These are phyloP conservation scores for Trichodelitschia bisporula DNA, from an alignment of 495 filamentous ascomycete genomes.

Conservation along the genomic window DNA sequence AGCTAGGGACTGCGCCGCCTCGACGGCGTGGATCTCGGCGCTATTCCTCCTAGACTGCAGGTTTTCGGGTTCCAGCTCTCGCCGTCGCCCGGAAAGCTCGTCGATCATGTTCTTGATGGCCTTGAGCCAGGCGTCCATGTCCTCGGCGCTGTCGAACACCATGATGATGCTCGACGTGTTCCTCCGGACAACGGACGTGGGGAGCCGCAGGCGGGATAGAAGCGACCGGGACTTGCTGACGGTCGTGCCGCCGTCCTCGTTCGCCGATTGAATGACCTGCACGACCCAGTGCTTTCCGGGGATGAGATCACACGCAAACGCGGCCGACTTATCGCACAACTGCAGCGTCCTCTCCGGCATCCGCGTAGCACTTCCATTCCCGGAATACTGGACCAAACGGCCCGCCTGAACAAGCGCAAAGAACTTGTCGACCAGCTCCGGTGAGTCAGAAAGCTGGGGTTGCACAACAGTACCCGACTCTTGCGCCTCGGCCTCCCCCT, in stretches of 20 bases:
- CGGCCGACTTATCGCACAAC: constrained; percentile 63
- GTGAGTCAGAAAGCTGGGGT: constrained; percentile 20
- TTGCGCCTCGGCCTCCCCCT: background rate
- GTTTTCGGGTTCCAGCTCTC: background rate
- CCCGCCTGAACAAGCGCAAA: constrained; percentile 64
- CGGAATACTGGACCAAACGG: constrained; percentile 69
- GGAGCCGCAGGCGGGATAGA: constrained; percentile 44
- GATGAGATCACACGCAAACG: constrained; percentile 82
- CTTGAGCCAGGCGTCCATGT: constrained; percentile 66
- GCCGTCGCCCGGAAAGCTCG: constrained; percentile 4
- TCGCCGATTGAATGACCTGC: constrained; percentile 55
- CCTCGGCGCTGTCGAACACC: constrained; percentile 54
- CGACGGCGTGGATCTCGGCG: background rate
- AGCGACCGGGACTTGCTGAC: constrained; percentile 30
- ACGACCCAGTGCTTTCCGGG: constrained; percentile 83
- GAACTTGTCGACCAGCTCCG: constrained; percentile 60
- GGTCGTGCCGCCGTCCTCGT: constrained; percentile 28
- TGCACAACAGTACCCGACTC: background rate
- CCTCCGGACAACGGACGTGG: constrained; percentile 27
- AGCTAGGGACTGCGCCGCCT: background rate
- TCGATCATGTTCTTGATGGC: constrained; percentile 21
- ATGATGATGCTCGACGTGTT: constrained; percentile 47
- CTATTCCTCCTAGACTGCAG: too few relatives aligned
- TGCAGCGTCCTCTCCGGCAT: constrained; percentile 71
- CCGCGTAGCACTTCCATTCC: constrained; percentile 54